These are phyloP conservation scores for Rhynchospora breviuscula DNA, from an alignment of 176 grass and related monocot genomes.

Conservation along the genomic window DNA sequence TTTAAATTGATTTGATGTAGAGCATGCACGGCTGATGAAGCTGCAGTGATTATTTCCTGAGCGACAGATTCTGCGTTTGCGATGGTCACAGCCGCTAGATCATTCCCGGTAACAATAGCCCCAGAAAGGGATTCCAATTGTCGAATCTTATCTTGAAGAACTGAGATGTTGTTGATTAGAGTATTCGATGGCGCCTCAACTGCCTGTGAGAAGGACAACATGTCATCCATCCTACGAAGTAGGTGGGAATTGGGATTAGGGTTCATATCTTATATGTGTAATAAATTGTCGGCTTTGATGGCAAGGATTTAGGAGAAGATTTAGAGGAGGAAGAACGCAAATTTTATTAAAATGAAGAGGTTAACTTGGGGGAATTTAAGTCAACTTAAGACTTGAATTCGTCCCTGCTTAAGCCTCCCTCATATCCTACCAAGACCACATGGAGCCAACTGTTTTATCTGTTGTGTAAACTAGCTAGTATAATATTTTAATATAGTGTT, in stretches of 20 bases:
- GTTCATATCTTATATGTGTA: neutral
- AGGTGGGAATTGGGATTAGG: neutral
- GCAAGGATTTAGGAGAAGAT: neutral
- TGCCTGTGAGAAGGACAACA: neutral
- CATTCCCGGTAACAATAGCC: neutral
- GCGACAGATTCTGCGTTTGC: conserved; percentile 36
- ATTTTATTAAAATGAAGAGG: neutral
- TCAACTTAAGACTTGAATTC: neutral
- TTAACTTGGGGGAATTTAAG: neutral
- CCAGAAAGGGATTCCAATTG: conserved; percentile 60
- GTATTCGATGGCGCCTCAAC: neutral
- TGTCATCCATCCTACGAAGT: neutral
- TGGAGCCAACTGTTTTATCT: neutral
- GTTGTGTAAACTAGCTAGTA: neutral
- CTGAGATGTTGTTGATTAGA: conserved; percentile 30
- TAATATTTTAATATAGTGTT: neutral
- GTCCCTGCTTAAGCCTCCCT: neutral
- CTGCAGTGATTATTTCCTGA: neutral
- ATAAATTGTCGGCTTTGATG: neutral
- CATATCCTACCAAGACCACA: neutral
- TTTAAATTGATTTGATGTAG: neutral
- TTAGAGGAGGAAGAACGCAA: neutral
- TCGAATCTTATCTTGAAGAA: conserved; percentile 63
- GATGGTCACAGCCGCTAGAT: neutral
- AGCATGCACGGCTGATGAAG: neutral